Base-by-base conservation (phyloP, 805 yeast species). In the Candida mattraensis region DNA sequence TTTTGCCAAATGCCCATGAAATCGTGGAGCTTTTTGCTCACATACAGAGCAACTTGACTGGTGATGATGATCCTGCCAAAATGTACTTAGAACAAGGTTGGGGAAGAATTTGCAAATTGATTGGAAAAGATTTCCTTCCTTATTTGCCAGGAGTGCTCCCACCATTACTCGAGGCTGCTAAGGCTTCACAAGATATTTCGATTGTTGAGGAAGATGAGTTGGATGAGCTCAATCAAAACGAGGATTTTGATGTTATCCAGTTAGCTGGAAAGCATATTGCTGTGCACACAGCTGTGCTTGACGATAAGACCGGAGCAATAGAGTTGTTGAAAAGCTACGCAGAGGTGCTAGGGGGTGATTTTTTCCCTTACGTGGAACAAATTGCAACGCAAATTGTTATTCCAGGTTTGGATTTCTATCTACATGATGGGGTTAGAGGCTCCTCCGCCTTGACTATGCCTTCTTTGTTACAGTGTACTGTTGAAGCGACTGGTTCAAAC, bases 221-320 rank as follows among this genome's bases (percentile, higher is more conserved):
- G 19, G 93, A 85, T 31, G 86, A 85, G 47, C 78, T 78, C 46
- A 83, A 80, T 50, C 81, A 79, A 53, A 85, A 87, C 51, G 94
- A 88, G 35, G 96, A 88, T 44, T 93, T 96, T 93, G 98, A 93
- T 54, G 93, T 93, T 29, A 80, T 93, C 36, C 87, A 87, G 49
- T 68, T 89, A 28, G 80, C 87, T 19, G 99, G 98, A 35, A 89
- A 87, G 60, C 89, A 87, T 54, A 78, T 93, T 53, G 98, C 97
- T 15, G 87, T 93, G 34, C 95, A 91, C 57, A 89, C 97, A 3
- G 87, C 96, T 9, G 69, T 86, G n/a, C 70, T 93, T 40, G 99
- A 93, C 56, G 98, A 91, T 45, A 93, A 93, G 63, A 89, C 87
- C 3, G 74, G 83, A 27, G 97, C 98, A 5, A 86, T 93, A 69